Evolutionary conservation across 352 stramenopile species (phyloP).

Genomic region (Elongisporangium undulatum): DNA sequence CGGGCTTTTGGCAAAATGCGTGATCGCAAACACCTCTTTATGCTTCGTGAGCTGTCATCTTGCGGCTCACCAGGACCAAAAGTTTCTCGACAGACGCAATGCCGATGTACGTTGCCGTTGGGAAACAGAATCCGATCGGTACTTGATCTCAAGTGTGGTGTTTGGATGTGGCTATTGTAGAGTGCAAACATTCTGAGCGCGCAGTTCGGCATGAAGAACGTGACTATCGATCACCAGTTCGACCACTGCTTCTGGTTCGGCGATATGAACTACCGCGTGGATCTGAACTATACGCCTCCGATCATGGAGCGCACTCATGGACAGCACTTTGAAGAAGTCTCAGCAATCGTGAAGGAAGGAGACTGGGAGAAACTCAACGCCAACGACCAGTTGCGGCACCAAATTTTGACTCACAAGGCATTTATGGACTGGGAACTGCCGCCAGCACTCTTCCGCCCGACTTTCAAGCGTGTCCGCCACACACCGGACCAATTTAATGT

Average conservation of each 20-base stretch:
- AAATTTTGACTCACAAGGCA: slow-evolving; percentile 50
- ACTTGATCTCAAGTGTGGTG: not conserved
- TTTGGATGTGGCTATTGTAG: slow-evolving; percentile 18
- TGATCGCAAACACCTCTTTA: slow-evolving; percentile 73
- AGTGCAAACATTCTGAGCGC: slow-evolving; percentile 69
- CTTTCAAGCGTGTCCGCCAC: slow-evolving; percentile 79
- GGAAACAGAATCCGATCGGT: not conserved
- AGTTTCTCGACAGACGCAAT: slow-evolving; percentile 85
- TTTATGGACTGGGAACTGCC: slow-evolving; percentile 63
- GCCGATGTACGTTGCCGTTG: slow-evolving; percentile 48
- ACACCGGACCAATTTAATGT: slow-evolving; percentile 38
- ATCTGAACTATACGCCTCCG: slow-evolving; percentile 52
- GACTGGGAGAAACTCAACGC: slow-evolving; percentile 60
- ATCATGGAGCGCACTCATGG: slow-evolving; percentile 41
- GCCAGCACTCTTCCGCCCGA: slow-evolving; percentile 64
- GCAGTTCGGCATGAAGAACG: slow-evolving; percentile 59
- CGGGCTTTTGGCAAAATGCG: slow-evolving; percentile 69
- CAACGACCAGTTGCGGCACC: slow-evolving; percentile 76
- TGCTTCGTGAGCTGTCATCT: slow-evolving; percentile 87
- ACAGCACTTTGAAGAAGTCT: slow-evolving; percentile 64
- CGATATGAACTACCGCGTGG: slow-evolving; percentile 85
- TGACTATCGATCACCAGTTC: slow-evolving; percentile 75
- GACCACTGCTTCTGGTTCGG: slow-evolving; percentile 87
- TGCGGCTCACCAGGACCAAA: slow-evolving; percentile 78
- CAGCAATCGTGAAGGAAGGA: slow-evolving; percentile 47